phyloP scores from a whole-genome alignment of 2,329 filamentous ascomycete species.

The Ophiostoma perfectum region DNA sequence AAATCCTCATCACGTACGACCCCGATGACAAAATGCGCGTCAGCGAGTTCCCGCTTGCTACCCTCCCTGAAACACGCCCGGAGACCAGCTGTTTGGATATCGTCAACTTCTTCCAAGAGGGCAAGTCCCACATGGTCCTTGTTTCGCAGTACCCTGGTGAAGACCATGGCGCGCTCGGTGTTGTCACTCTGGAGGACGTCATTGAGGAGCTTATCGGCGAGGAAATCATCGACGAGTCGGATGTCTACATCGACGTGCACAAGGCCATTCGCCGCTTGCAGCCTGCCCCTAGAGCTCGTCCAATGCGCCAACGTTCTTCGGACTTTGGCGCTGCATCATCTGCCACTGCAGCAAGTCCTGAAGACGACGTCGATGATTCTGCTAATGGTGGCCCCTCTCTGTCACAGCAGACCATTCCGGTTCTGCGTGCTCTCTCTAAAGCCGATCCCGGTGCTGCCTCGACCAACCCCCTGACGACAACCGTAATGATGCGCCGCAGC shows the following conservation, averaged over 20 bases:
- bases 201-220: conserved; percentile 98
- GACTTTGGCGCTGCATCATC: conserved; percentile 26
- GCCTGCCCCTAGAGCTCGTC: conserved; percentile 72
- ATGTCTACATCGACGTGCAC: conserved; percentile 97
- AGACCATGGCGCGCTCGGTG: conserved; percentile 81
- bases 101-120: conserved; percentile 99
- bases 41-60: conserved; percentile 85
- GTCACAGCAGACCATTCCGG: conserved; percentile 31
- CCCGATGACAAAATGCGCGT: conserved; percentile 86
- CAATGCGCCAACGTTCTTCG: conserved; percentile 37
- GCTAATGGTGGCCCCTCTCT: not conserved
- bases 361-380: conserved; percentile 28
- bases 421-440: conserved; percentile 27
- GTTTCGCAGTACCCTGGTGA: conserved; percentile 89
- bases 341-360: conserved; percentile 29
- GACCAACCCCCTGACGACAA: conserved; percentile 46
- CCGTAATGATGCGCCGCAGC: conserved; percentile 55
- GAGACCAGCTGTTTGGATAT: conserved; percentile 97
- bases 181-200: conserved; percentile 94
- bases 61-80: conserved; percentile 86
- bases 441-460: conserved; percentile 37
- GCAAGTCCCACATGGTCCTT: conserved; percentile 97
- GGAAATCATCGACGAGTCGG: conserved; percentile 98
- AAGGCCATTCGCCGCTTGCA: conserved; percentile 89
- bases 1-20: conserved; percentile 98